Evolutionary conservation across 164 flowering plant genomes (phyloP), one percentile per base, ranked within the genome.

Genomic region (Umbellularia californica): DNA sequence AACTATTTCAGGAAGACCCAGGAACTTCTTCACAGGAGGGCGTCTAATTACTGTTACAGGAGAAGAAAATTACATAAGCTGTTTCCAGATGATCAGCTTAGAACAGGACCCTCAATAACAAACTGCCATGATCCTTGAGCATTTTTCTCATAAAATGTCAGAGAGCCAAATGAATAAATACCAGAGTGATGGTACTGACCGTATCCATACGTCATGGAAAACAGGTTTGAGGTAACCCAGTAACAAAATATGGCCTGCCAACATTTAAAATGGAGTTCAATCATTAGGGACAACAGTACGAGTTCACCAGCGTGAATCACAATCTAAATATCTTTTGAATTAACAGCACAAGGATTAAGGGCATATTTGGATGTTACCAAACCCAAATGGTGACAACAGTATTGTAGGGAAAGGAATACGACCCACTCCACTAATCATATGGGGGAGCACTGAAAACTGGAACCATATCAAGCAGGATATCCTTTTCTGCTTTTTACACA

Each of bases 211-310:
- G 23, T 23, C 3, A 89, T 84, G 3, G 93, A 89, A 69, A 87
- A 87, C 30, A 86, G 2, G 76, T 87, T 89, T 73, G 92, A 85
- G 68, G 92, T 88, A 50, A 87, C 23, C 96, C 96, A 89, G 79
- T 87, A 89, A 78, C 88, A 90, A 75, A 89, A 89, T 67, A 91
- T 78, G 68, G 90, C 93, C 96, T 89, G 89, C 83, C 82, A 68
- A 80, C 2, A 76, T 52, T 52, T 65, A 52, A 33, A 51, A 25
- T 66, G n/a, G 19, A 66, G 41, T 28, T 66, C 41, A 28, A 66
- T 27, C 25, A 66, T 28, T 14, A 66, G 47, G 19, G 58, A 30
- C 35, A 30, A 30, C 35, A 30, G 5, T 30, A 30, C 5, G 35
- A 30, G 35, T 3, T 30, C 35, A 30, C 35, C 35, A 30, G 35